These are phyloP conservation scores for Russula abietina DNA, from an alignment of 768 basidiomycete genomes.

Conservation along the genomic window DNA sequence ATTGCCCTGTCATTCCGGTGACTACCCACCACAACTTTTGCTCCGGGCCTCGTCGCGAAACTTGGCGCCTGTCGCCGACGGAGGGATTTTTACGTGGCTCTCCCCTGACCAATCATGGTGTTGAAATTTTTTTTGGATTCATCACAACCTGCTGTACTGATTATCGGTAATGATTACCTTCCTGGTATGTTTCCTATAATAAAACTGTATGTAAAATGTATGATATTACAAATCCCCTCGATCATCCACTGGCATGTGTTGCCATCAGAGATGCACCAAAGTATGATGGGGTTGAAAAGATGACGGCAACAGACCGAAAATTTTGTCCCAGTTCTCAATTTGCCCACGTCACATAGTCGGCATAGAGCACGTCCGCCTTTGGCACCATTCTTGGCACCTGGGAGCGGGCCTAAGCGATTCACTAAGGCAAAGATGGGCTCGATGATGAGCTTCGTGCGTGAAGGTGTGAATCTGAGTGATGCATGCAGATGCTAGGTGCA, in stretches of 20 bases:
- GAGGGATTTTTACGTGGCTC: conserved; percentile 10
- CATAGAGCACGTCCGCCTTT: conserved; percentile 1
- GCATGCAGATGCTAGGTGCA: too few species aligned
- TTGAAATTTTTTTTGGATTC: conserved; percentile 7
- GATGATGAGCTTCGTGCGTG: too few species aligned
- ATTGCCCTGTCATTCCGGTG: neutral
- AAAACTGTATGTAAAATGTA: neutral
- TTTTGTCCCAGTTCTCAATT: conserved; percentile 16
- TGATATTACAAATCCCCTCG: conserved; percentile 4
- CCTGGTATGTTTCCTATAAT: conserved; percentile 11
- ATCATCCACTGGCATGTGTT: conserved; percentile 12
- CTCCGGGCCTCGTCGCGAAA: neutral
- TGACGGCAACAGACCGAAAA: conserved; percentile 1
- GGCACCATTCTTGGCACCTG: too few species aligned
- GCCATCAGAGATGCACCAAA: conserved; percentile 12
- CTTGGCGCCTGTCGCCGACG: conserved; percentile 1
- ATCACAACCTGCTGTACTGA: conserved; percentile 7
- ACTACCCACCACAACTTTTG: neutral
- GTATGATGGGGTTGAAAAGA: neutral
- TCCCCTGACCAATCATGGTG: too few species aligned
- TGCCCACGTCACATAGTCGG: neutral
- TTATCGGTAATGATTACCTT: conserved; percentile 11
- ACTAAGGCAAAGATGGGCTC: too few species aligned
- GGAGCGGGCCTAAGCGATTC: too few species aligned
- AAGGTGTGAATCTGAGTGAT: too few species aligned